Evolutionary conservation across 2,329 filamentous ascomycete genomes (phyloP).

Genomic region (Pyrenophora tritici-repentis): DNA sequence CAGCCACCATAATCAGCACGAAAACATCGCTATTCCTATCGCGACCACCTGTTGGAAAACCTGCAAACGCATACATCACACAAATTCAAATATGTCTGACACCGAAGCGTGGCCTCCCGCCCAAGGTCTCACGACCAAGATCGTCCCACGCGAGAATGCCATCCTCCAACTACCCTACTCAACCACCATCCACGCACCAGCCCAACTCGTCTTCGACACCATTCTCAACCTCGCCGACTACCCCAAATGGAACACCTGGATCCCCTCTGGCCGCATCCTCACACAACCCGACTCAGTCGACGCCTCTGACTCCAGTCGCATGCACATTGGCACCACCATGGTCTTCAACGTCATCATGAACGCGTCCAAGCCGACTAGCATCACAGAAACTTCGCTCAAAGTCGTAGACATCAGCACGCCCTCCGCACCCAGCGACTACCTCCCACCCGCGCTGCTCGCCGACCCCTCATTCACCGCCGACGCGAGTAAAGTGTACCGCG

Average conservation of each 20-base stretch:
- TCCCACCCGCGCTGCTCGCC: slow-evolving; percentile 8
- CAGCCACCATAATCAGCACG: too few relatives aligned
- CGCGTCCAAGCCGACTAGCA: slow-evolving; percentile 4
- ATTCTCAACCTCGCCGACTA: slow-evolving; percentile 23
- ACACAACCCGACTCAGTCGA: slow-evolving; percentile 10
- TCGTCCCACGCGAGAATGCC: slow-evolving; percentile 13
- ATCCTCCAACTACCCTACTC: slow-evolving; percentile 12
- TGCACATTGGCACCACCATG: slow-evolving; percentile 22
- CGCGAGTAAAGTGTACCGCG: slow-evolving; percentile 23
- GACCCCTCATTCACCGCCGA: slow-evolving; percentile 23
- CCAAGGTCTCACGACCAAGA: slow-evolving; percentile 12
- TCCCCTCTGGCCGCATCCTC: slow-evolving; percentile 19
- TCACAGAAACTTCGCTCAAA: slow-evolving; percentile 19
- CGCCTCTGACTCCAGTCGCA: neutral
- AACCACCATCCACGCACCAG: slow-evolving; percentile 18
- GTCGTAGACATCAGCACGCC: slow-evolving; percentile 29
- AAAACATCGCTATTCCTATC: too few relatives aligned
- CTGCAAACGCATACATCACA: too few relatives aligned
- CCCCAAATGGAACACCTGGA: slow-evolving; percentile 26
- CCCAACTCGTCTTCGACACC: slow-evolving; percentile 23
- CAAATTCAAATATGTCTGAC: neutral
- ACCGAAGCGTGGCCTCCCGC: slow-evolving; percentile 14
- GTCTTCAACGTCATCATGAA: slow-evolving; percentile 28
- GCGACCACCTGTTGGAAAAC: too few relatives aligned
- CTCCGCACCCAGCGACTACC: slow-evolving; percentile 16